A percentile compares a stretch with the other conserved stretches of the same genome.
phyloP scores from a whole-genome alignment of 2,329 filamentous ascomycete genomes.

The Neurospora crassa region DNA sequence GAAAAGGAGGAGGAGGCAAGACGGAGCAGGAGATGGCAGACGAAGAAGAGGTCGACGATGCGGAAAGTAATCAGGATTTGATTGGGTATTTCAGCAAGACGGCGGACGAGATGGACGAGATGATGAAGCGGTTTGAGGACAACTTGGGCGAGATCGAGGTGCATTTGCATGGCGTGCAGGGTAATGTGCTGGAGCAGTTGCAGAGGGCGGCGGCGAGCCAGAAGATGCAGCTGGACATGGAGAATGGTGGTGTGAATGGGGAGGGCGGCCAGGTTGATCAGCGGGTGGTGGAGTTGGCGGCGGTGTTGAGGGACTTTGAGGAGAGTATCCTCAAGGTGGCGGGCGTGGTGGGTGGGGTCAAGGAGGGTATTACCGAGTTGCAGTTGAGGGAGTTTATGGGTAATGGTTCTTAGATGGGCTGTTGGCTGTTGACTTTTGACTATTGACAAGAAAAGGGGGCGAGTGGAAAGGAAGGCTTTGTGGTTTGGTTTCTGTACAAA shows the following conservation, averaged over 20 bases:
- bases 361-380: conserved; percentile 51
- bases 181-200: conserved; percentile 48
- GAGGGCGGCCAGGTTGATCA: conserved; percentile 29
- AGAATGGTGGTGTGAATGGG: conserved; percentile 18
- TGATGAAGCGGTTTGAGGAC: conserved; percentile 46
- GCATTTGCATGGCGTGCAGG: conserved; percentile 55
- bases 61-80: conserved; percentile 47
- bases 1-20: conserved; percentile 20
- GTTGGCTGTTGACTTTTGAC: background rate
- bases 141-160: conserved; percentile 56
- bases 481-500: background rate
- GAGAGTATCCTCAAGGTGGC: conserved; percentile 55
- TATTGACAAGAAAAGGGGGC: background rate
- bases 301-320: conserved; percentile 55
- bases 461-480: background rate
- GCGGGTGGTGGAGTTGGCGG: conserved; percentile 41
- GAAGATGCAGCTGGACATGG: background rate
- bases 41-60: conserved; percentile 30
- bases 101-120: conserved; percentile 50
- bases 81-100: conserved; percentile 55
- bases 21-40: conserved; percentile 9
- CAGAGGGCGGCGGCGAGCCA: conserved; percentile 33
- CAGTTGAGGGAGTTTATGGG: conserved; percentile 39
- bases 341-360: conserved; percentile 45
- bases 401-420: conserved; percentile 15